Conservation (phyloP, 2,329 filamentous ascomycete species). For the Trichoderma pleuroti region DNA sequence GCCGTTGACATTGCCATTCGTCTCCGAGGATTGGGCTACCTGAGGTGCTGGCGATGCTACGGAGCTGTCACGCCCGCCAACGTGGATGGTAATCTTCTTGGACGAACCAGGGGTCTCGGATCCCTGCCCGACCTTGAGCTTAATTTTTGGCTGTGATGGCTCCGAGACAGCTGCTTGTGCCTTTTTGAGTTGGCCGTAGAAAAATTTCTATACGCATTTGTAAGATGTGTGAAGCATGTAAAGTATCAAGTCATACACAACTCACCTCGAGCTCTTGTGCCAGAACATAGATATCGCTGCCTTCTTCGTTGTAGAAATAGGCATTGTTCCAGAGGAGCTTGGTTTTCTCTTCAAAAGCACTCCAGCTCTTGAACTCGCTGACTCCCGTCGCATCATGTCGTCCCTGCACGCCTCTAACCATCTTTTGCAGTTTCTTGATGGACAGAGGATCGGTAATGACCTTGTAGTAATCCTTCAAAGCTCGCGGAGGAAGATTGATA, state of each 20-base stretch:
- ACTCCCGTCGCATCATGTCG: constrained; percentile 60
- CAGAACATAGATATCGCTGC: constrained; percentile 75
- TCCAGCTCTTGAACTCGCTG: constrained; percentile 77
- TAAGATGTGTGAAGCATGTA: constrained; percentile 11
- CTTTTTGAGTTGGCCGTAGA: constrained; percentile 64
- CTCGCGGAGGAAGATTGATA: constrained; percentile 70
- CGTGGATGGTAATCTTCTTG: constrained; percentile 69
- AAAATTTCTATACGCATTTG: constrained; percentile 56
- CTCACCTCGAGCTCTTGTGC: constrained; percentile 75
- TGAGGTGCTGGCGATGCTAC: constrained; percentile 51
- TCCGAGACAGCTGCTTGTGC: constrained; percentile 71
- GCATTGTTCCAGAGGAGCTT: constrained; percentile 85
- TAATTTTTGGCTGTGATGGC: constrained; percentile 72
- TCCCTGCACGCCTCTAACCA: constrained; percentile 68
- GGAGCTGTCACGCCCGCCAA: constrained; percentile 56
- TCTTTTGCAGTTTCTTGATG: constrained; percentile 72
- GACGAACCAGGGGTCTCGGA: constrained; percentile 43
- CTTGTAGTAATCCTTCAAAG: constrained; percentile 80
- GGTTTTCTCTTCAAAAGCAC: constrained; percentile 73
- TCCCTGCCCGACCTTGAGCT: constrained; percentile 64
- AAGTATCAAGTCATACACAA: neutral
- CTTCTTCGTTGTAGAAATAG: constrained; percentile 86
- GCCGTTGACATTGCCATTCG: constrained; percentile 23
- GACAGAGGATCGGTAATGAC: constrained; percentile 79
- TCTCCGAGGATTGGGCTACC: constrained; percentile 28